phyloP scores from a whole-genome alignment of 129 eudicot genomes.

The Calendula officinalis region DNA sequence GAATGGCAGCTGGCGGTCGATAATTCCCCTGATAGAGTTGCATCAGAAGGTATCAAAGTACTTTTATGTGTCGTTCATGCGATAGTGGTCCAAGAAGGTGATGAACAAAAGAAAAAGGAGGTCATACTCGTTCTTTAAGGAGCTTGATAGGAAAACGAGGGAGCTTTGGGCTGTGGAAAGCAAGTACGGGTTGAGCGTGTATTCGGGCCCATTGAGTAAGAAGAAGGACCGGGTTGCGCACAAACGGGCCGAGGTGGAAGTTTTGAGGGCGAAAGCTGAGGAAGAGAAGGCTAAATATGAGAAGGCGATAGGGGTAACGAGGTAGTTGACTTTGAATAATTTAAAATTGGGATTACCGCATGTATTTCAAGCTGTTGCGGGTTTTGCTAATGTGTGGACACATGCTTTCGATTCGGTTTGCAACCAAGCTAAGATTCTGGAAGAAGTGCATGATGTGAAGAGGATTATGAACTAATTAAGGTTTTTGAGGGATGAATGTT shows the following conservation, averaged over 20 bases:
- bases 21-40: slow-evolving; percentile 88
- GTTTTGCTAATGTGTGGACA: slow-evolving; percentile 82
- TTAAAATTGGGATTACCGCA: slow-evolving; percentile 88
- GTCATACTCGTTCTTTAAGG: slow-evolving; percentile 58
- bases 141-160: slow-evolving; percentile 63
- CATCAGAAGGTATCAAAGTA: slow-evolving; percentile 87
- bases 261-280: slow-evolving; percentile 62
- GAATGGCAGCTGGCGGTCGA: slow-evolving; percentile 87
- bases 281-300: slow-evolving; percentile 83
- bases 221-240: slow-evolving; percentile 59
- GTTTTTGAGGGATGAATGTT: slow-evolving; percentile 3
- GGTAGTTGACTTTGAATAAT: slow-evolving; percentile 78
- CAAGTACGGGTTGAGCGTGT: slow-evolving; percentile 52
- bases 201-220: slow-evolving; percentile 28
- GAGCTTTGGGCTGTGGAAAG: slow-evolving; percentile 70
- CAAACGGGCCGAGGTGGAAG: slow-evolving; percentile 72
- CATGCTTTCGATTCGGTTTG: slow-evolving; percentile 83
- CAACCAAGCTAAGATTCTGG: slow-evolving; percentile 55
- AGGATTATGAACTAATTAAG: slow-evolving; percentile 46
- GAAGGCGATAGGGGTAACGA: slow-evolving; percentile 57
- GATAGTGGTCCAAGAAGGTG: slow-evolving; percentile 81
- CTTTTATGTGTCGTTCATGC: slow-evolving; percentile 67
- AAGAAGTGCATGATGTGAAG: slow-evolving; percentile 58
- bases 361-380: slow-evolving; percentile 90
- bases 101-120: slow-evolving; percentile 71